These are phyloP conservation scores for Leptographium flavum DNA, from an alignment of 2,329 filamentous ascomycete species.

Conservation along the genomic window DNA sequence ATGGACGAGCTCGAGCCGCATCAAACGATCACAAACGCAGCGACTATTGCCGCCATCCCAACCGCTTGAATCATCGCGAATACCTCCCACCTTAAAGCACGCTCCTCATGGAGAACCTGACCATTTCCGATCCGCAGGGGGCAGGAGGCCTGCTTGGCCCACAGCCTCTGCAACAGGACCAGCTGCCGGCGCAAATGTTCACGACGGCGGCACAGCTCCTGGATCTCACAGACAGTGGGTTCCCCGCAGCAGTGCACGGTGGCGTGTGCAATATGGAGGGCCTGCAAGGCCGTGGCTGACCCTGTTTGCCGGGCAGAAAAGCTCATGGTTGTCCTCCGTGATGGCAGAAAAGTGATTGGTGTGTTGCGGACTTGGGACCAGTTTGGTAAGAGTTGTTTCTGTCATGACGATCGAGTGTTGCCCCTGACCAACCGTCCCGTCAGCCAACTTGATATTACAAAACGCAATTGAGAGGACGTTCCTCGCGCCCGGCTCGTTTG, in stretches of 20 bases:
- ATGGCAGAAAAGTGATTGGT: constrained; percentile 87
- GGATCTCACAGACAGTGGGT: constrained; percentile 91
- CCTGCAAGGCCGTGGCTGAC: neutral
- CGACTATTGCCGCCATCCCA: no score
- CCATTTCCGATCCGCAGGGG: constrained; percentile 17
- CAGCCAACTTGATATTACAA: constrained; percentile 89
- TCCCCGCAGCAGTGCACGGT: neutral
- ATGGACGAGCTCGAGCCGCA: neutral
- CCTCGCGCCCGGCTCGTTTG: constrained; percentile 33
- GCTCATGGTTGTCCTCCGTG: constrained; percentile 77
- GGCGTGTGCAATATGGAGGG: neutral
- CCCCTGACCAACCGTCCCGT: neutral
- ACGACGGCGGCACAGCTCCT: constrained; percentile 91
- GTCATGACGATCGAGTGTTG: neutral
- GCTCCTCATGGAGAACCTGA: constrained; percentile 18
- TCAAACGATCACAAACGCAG: neutral
- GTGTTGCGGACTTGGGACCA: constrained; percentile 95
- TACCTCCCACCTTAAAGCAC: no score
- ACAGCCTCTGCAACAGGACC: constrained; percentile 34
- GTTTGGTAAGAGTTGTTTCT: constrained; percentile 51
- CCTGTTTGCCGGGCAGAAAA: constrained; percentile 52
- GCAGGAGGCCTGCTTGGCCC: constrained; percentile 14
- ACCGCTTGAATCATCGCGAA: no score
- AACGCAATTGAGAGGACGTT: constrained; percentile 85
- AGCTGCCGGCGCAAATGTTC: constrained; percentile 91